Base-by-base conservation (phyloP, 108 stramenopile species). In the Schizochytrium sp. region DNA sequence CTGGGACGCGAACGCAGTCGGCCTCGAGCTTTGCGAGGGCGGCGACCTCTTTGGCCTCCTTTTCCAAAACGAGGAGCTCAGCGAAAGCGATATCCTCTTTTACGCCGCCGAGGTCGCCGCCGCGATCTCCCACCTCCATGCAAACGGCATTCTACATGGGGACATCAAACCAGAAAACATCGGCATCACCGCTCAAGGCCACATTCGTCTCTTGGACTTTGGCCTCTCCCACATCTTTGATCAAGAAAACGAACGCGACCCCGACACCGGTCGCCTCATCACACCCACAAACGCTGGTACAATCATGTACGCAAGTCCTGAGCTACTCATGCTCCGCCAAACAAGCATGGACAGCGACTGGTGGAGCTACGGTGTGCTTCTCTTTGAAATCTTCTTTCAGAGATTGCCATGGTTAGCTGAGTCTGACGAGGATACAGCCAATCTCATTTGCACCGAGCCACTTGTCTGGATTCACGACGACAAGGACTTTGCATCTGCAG, bases 131-230 rank as follows among this genome's bases (percentile, higher is more conserved):
- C 28, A 53, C 28, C 51, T 83, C 19, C 76, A 83, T 4, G 18
- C 8, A 8, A 69, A 69, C 8, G 48, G 48, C 51, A 53, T 83
- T 6, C 25, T 83, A 1, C 76, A 83, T 5, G 76, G 51, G 6
- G 76, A 83, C 51, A 53, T 83, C 48, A 83, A 83, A 53, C 76
- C 76, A 12, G 76, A 83, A 53, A 83, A 83, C 51, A 23, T 83
- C 76, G 76, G 76, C 10, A 83, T 83, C 28, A 83, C 76, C 45
- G 76, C 18, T 3, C 51, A 47, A 12, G 76, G 76, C n/a, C 76
- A 83, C 51, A 23, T 83, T 3, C 76, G 76, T 12, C 51, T 83
- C 23, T 53, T 83, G 0, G 76, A 83, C 51, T 83, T 83, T 53
- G 76, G 76, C 19, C 51, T 47, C 51, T 47, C 76, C 0, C 25